Base-by-base conservation (phyloP, 805 yeast genomes). In the Candida saitoana region DNA sequence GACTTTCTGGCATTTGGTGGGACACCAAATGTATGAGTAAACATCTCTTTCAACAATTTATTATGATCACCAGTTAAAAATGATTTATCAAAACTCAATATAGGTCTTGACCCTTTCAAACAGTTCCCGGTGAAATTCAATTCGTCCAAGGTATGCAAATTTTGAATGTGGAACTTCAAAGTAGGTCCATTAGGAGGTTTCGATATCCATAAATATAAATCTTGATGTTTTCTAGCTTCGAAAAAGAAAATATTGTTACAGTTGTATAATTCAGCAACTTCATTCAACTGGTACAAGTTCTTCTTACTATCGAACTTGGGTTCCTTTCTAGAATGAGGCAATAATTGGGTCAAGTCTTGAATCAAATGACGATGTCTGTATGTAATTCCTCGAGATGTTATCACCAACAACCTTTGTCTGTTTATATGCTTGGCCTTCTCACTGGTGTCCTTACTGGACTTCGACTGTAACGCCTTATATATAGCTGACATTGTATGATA, bases 151-250 rank as follows among this genome's bases (percentile, higher is more conserved):
- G 98, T 93, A 65, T 93, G 98, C 67, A 93, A 74, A 66, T 93
- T 93, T 67, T 91, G 96, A 45, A 93, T 77, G 60, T 84, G 93
- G 64, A 93, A 91, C 66, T 93, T 93, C 56, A 87, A 70, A 18
- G 97, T 91, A 45, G 99, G 99, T 1, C 99, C 99, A 62, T 93
- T 91, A 34, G 99, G 99, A 20, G 98, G 93, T 66, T 93, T 91
- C 25, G 96, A 79, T 49, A 93, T 63, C 96, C 97, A 93, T 63
- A 93, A 65, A 63, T 93, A 93, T 57, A 93, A 78, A 67, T 93
- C 99, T 64, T 82, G 86, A 67, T 91, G 97, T 66, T 93, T 93
- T 70, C 98, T 83, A 42, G 96, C 87, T 67, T 93, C 99, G 62
- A 93, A 93, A 62, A 85, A 93, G 61, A 89, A 71, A 51, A 93